Base-by-base conservation (phyloP, 192 early-diverging fungal species). In the Powellomyces hirtus region DNA sequence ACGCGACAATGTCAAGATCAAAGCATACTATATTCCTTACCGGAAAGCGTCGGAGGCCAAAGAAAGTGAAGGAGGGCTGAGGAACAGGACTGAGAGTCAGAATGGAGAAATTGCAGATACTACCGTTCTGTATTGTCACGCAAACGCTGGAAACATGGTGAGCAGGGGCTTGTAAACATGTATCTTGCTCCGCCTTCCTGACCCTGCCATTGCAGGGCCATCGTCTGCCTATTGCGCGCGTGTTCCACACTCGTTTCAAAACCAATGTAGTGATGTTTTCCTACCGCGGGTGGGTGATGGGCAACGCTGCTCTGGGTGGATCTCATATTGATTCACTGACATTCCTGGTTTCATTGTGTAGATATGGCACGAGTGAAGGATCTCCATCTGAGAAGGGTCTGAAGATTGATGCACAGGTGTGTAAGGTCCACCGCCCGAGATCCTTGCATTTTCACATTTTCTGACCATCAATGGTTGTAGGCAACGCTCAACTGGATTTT, bases 81-180 rank as follows among this genome's bases (percentile, higher is more conserved):
- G 20, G 40, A 13, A 37, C 22, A 16, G 33, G 38, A 38, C 42
- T 55, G 64, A 46, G 51, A 56, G 3, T 6, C 20, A 66, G 45
- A 45, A 71, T n/a, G 62, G 42, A 33, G 53, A 64, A 16, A 16
- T 79, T 11, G 73, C 81, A 3, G 60, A 66, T 11, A 56, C 34
- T 34, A 98, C 94, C 1, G 73, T 99, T 40, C 64, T 98, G 4
- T 96, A 93, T 66, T 91, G 91, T 59, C 97, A 99, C 70, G 94
- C 95, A 30, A 99, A 99, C 68, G 97, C 97, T 20, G 97, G 97
- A 31, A 99, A 99, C 74, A 94, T 98, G 89, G 86, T 87, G 20
- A 36, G 50, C 2, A 27, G 57, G 46, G n/a, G n/a, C n/a, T n/a
- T n/a, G n/a, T n/a, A n/a, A n/a, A n/a, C n/a, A n/a, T n/a, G n/a